These are phyloP conservation scores for Oxytropis ochrocephala DNA, from an alignment of 306 rosid species.

Conservation along the genomic window DNA sequence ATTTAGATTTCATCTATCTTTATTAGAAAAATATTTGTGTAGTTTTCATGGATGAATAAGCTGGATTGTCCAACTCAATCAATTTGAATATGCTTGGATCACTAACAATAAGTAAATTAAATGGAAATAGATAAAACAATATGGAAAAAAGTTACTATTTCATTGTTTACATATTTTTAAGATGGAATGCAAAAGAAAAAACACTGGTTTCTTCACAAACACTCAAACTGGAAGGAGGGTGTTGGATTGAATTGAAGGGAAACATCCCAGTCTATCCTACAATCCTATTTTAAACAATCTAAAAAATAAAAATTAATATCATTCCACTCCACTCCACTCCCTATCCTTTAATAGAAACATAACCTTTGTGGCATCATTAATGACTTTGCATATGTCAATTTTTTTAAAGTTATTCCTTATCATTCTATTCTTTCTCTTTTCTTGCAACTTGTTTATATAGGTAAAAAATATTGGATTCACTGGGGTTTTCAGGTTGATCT, in stretches of 20 bases:
- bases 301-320: neutral
- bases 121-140: neutral
- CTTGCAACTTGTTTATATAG: conserved; percentile 49
- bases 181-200: neutral
- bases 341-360: neutral
- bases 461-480: conserved; percentile 98
- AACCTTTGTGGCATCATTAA: conserved; percentile 1
- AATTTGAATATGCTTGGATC: neutral
- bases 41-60: neutral
- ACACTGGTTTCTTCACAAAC: neutral
- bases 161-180: neutral
- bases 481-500: conserved; percentile 97
- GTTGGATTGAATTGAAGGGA: neutral
- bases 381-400: neutral
- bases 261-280: neutral
- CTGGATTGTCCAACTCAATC: neutral
- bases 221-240: neutral
- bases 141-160: neutral
- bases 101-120: neutral
- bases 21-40: conserved; percentile 8
- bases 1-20: neutral
- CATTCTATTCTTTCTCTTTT: conserved; percentile 25
- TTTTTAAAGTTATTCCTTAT: conserved; percentile 22
- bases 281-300: neutral
- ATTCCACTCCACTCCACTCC: neutral